Base-by-base conservation (phyloP, 2,329 filamentous ascomycete genomes). In the Sporothrix luriei region DNA sequence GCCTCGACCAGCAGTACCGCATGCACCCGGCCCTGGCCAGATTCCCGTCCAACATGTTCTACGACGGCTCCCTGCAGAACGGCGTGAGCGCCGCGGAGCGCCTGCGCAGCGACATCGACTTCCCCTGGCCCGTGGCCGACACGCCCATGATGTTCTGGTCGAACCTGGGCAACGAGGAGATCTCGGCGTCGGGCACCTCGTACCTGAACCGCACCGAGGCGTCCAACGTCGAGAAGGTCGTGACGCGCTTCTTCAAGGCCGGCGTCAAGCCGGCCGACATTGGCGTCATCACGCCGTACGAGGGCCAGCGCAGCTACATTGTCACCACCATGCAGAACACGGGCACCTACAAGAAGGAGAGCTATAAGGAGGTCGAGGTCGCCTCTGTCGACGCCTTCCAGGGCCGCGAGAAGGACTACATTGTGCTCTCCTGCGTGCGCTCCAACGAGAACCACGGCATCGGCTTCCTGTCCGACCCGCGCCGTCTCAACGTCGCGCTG, bases 61-160 rank as follows among this genome's bases (percentile, higher is more conserved):
- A 99, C 80, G 95, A 98, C 76, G 95, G 95, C 24, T 95, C 93
- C 69, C 85, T 99, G 69, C 95, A 99, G 80, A 99, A 99, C 75
- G 95, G 95, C 77, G 92, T 99, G 61, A 97, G 94, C 0, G 91
- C 91, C 78, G 90, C 92, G 74, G 91, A 97, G 77, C 90, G 95
- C 71, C 85, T 98, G 73, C 90, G 94, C 72, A 91, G 91, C 74
- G 94, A 99, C 75, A 93, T 99, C 38, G 95, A 99, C 79, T 99
- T 99, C 79, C 95, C 95, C 14, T 99, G 95, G 95, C 95, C 95
- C 2, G 92, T 97, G 40, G 88, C 85, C 24, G 94, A 98, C 78
- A 93, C 90, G 75, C 95, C 95, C 3, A 99, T 99, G 95, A 98
- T 98, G 95, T 99, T 99, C 82, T 99, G 95, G 95, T 97, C 93